These are phyloP conservation scores for Colletotrichum sp. DNA, from an alignment of 2,329 filamentous ascomycete genomes.

Conservation along the genomic window DNA sequence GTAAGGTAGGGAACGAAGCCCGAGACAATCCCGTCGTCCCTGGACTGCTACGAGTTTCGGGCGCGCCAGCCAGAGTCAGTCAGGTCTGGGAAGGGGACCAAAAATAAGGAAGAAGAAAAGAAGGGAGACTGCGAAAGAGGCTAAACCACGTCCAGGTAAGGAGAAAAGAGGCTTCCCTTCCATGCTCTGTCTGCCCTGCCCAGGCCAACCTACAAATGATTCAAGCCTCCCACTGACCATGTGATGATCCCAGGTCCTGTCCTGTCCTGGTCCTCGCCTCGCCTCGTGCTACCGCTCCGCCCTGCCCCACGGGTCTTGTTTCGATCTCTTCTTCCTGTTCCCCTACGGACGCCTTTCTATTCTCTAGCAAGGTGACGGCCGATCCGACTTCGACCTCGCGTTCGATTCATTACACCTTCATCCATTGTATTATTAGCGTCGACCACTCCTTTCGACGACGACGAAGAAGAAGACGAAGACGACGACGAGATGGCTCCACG, in stretches of 20 bases:
- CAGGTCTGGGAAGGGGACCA: slow-evolving; percentile 9
- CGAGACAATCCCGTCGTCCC: slow-evolving; percentile 13
- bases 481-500: slow-evolving; percentile 35
- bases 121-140: slow-evolving; percentile 1
- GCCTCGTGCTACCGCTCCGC: not conserved
- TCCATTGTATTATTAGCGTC: not conserved
- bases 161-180: not conserved
- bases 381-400: not conserved
- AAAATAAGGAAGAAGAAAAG: not conserved
- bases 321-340: not conserved
- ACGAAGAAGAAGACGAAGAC: not conserved
- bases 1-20: slow-evolving; percentile 10
- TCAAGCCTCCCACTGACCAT: slow-evolving; percentile 17
- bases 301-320: not conserved
- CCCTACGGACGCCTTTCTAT: not conserved
- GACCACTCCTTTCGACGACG: not conserved
- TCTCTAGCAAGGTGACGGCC: not conserved
- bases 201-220: not conserved
- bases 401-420: not conserved
- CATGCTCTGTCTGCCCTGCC: not conserved
- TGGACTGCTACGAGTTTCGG: slow-evolving; percentile 6
- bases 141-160: slow-evolving; percentile 1
- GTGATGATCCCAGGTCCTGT: not conserved
- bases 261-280: not conserved
- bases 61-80: slow-evolving; percentile 12